Evolutionary conservation across 2,329 filamentous ascomycete species (phyloP), one percentile per base, ranked within the genome.

Genomic region (Xylaria sp.): DNA sequence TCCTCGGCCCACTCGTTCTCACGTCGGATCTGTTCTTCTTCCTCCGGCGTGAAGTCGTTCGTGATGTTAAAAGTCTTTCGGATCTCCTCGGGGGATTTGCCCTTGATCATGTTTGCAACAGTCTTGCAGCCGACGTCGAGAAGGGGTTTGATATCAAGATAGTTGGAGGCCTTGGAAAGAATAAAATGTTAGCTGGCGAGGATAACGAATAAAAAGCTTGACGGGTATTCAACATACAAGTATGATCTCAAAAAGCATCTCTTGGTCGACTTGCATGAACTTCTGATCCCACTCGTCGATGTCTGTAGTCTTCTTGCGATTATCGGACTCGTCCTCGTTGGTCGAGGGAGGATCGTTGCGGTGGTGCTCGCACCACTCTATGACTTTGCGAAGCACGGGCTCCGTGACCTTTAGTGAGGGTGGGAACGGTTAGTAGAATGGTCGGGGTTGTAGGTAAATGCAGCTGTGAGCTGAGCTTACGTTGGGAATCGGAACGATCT

Each of bases 281-380:
- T 99, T 99, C 81, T 98, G 95, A 75, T 99, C 96, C 96, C 96
- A 99, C 82, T 99, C 96, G 67, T 98, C 96, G 72, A 99, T 99
- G 75, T 99, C 96, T 53, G 96, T 98, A 1, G 94, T 97, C 89
- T 97, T 97, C 87, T 97, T 97, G 74, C 96, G 93, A 57, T 90
- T 94, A 76, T 98, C 95, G 69, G 92, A 91, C 75, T 99, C 94
- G 67, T 97, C 96, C 69, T 98, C 95, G 75, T 89, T 88, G 61
- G 90, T 85, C 69, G 89, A 87, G n/a, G 89, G 86, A 44, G 96
- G 93, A 77, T 99, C 96, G 79, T 90, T 89, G 80, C 92, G 92
- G 87, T 99, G 96, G 79, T 97, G 93, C 72, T 92, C 89, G 84
- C 96, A 98, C 96, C 96, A 99, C 81, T 98, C 96, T 75, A 99